These are phyloP conservation scores for Giardia muris DNA, from an alignment of 208 protist species.

Conservation along the genomic window DNA sequence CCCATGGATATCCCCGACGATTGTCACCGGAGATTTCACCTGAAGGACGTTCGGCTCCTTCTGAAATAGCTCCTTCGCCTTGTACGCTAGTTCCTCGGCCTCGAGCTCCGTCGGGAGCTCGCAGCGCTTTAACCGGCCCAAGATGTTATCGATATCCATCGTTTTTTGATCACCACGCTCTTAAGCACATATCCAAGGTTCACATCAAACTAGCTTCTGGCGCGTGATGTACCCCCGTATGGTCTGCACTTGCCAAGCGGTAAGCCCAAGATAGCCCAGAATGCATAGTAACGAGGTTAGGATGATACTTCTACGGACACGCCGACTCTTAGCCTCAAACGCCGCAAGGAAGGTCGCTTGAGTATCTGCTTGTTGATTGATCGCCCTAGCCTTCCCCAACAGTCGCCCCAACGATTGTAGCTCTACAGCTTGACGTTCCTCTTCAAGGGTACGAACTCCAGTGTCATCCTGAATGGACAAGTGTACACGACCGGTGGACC, in stretches of 20 bases:
- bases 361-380: background rate
- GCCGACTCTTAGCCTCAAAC: background rate
- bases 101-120: background rate
- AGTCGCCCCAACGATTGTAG: background rate
- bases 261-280: background rate
- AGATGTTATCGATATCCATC: slow-evolving; percentile 1
- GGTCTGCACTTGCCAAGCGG: background rate
- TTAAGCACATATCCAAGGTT: background rate
- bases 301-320: background rate
- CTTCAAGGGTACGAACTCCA: background rate
- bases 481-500: background rate
- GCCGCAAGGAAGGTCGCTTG: background rate
- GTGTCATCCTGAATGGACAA: background rate
- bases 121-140: background rate
- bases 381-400: background rate
- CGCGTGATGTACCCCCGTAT: background rate
- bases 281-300: background rate
- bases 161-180: background rate
- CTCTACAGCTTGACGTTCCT: background rate
- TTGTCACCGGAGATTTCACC: slow-evolving; percentile 17
- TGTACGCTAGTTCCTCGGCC: background rate
- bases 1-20: slow-evolving; percentile 58
- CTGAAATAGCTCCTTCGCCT: slow-evolving; percentile 6
- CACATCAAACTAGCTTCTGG: background rate
- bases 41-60: slow-evolving; percentile 20